phyloP scores from a whole-genome alignment of 495 filamentous ascomycete genomes.

The Ascobolus immersus region DNA sequence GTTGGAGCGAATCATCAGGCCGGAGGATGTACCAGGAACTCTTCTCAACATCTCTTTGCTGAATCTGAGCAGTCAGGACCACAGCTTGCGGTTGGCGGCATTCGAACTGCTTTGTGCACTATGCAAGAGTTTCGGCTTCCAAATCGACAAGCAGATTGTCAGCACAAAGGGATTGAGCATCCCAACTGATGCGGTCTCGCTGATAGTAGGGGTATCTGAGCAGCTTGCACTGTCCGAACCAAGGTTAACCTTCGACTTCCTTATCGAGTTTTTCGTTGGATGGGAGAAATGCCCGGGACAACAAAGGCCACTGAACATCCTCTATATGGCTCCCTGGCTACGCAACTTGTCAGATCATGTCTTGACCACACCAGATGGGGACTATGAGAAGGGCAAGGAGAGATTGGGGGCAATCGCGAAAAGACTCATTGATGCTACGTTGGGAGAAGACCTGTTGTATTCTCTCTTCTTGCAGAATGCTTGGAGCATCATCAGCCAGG shows the following conservation, averaged over 20 bases:
- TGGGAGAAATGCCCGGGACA: slow-evolving; percentile 38
- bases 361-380: slow-evolving; percentile 25
- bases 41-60: slow-evolving; percentile 37
- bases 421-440: slow-evolving; percentile 35
- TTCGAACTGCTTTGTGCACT: slow-evolving; percentile 38
- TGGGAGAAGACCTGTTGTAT: slow-evolving; percentile 29
- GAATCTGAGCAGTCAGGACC: slow-evolving; percentile 33
- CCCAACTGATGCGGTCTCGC: slow-evolving; percentile 33
- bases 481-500: slow-evolving; percentile 34
- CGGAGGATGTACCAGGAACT: slow-evolving; percentile 42
- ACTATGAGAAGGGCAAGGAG: slow-evolving; percentile 34
- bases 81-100: slow-evolving; percentile 29
- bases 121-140: slow-evolving; percentile 38
- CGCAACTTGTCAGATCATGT: slow-evolving; percentile 29
- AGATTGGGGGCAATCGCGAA: slow-evolving; percentile 33
- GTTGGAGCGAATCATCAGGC: slow-evolving; percentile 33
- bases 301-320: slow-evolving; percentile 35
- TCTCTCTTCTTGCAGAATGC: slow-evolving; percentile 32
- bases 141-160: slow-evolving; percentile 30
- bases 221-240: slow-evolving; percentile 34
- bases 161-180: slow-evolving; percentile 28
- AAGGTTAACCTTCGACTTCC: slow-evolving; percentile 37
- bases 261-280: slow-evolving; percentile 42
- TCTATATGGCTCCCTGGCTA: slow-evolving; percentile 44
- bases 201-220: slow-evolving; percentile 36